phyloP scores from a whole-genome alignment of 2,329 filamentous ascomycete genomes.

The Fusarium torreyae region DNA sequence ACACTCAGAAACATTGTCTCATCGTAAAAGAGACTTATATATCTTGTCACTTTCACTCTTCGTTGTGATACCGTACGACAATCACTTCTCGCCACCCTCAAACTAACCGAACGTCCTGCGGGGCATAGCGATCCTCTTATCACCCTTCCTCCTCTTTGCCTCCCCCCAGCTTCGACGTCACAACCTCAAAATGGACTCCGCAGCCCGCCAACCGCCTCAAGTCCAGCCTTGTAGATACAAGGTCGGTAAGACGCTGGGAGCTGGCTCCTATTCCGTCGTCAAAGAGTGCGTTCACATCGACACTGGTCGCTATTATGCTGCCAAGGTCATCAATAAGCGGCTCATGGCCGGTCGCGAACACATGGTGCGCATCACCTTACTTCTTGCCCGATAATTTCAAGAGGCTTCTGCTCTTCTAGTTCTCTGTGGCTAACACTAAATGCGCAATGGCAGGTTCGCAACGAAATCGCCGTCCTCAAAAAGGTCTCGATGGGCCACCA shows the following conservation, averaged over 20 bases:
- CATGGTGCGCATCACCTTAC: conserved; percentile 76
- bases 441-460: conserved; percentile 77
- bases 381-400: not conserved
- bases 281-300: conserved; percentile 99
- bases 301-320: conserved; percentile 96
- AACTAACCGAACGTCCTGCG: conserved; percentile 28
- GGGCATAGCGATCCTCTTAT: conserved; percentile 36
- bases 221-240: conserved; percentile 98
- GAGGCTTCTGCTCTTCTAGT: not conserved
- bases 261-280: conserved; percentile 97
- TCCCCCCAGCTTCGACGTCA: conserved; percentile 17
- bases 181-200: conserved; percentile 41
- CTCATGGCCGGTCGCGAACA: conserved; percentile 98
- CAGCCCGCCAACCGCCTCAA: conserved; percentile 63
- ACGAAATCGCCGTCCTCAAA: conserved; percentile 98
- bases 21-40: not conserved
- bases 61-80: not conserved
- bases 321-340: conserved; percentile 99
- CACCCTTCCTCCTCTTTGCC: conserved; percentile 5
- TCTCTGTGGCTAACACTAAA: conserved; percentile 28
- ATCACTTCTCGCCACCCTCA: conserved; percentile 7
- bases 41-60: not conserved
- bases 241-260: conserved; percentile 96
- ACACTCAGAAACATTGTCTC: not conserved
- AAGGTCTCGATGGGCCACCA: conserved; percentile 99